phyloP scores from a whole-genome alignment of 371 early-diverging fungal genomes.

The Haplosporangium sp. region DNA sequence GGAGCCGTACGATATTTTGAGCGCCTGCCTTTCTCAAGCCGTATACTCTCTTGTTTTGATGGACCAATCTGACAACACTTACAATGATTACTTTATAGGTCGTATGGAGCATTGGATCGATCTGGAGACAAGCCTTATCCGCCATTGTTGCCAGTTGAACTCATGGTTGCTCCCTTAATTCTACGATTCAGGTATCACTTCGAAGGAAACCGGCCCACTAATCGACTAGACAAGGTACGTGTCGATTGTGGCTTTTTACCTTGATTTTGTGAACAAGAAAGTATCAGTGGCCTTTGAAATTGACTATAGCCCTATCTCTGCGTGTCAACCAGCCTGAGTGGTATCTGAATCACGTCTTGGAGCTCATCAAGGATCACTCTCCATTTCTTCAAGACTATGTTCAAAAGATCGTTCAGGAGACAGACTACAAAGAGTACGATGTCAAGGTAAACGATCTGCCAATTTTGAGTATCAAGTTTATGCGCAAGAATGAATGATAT shows the following conservation, averaged over 20 bases:
- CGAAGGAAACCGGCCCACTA: slow-evolving; percentile 80
- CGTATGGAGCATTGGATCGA: slow-evolving; percentile 18
- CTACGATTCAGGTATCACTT: slow-evolving; percentile 85
- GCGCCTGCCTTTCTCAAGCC: neutral
- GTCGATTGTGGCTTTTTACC: too few species aligned
- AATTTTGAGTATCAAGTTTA: too few species aligned
- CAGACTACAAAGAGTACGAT: slow-evolving; percentile 56
- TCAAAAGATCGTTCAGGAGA: slow-evolving; percentile 63
- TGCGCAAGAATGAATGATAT: neutral
- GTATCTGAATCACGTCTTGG: slow-evolving; percentile 80
- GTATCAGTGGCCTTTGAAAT: too few species aligned
- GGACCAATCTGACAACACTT: neutral
- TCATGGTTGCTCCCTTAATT: slow-evolving; percentile 73
- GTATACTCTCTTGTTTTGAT: too few species aligned
- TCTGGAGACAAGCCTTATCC: slow-evolving; percentile 18
- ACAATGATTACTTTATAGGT: neutral
- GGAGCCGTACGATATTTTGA: slow-evolving; percentile 54
- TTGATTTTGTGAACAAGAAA: too few species aligned
- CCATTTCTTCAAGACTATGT: slow-evolving; percentile 68
- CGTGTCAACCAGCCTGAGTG: slow-evolving; percentile 77
- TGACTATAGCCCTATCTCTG: too few species aligned
- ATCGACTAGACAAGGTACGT: slow-evolving; percentile 81
- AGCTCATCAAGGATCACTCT: slow-evolving; percentile 67
- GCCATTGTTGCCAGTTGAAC: slow-evolving; percentile 60
- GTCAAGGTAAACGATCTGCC: slow-evolving; percentile 56